Conservation (phyloP, 1,139 yeast genomes). For the Zygotorulaspora mrakii region DNA sequence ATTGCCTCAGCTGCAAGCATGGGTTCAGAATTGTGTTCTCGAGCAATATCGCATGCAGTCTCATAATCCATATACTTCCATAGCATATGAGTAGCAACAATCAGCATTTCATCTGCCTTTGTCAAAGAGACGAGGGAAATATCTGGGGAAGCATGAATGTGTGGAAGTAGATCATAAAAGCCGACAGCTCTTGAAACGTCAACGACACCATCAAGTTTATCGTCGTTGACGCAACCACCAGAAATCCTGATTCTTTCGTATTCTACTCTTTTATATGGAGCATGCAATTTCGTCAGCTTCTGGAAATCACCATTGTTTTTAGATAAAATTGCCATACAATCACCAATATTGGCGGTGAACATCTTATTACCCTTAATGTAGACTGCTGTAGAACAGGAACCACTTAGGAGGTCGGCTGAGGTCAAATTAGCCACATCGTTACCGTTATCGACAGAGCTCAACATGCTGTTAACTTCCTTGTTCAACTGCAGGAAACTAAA, state of each 20-base stretch:
- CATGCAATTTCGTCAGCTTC: constrained; percentile 73
- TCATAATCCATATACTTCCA: constrained; percentile 86
- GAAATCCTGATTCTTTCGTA: constrained; percentile 84
- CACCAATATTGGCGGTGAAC: constrained; percentile 89
- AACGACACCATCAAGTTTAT: constrained; percentile 77
- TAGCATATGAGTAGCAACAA: constrained; percentile 77
- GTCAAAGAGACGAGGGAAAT: constrained; percentile 59
- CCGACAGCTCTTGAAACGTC: constrained; percentile 92
- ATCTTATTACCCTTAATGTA: constrained; percentile 68
- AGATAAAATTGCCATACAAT: constrained; percentile 76
- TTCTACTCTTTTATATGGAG: constrained; percentile 75
- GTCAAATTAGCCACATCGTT: constrained; percentile 40
- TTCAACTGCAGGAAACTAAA: constrained; percentile 76
- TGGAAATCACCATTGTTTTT: constrained; percentile 76
- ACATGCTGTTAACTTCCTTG: constrained; percentile 64
- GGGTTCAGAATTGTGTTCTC: constrained; percentile 79
- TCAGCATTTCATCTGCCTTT: constrained; percentile 74
- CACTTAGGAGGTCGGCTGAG: constrained; percentile 71
- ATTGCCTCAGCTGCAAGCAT: constrained; percentile 90
- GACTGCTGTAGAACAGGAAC: constrained; percentile 79
- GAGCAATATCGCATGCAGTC: constrained; percentile 83
- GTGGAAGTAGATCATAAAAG: constrained; percentile 79
- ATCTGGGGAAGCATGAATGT: constrained; percentile 85
- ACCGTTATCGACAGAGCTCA: constrained; percentile 35
- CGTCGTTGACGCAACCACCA: constrained; percentile 89